Evolutionary conservation across 2,329 filamentous ascomycete species (phyloP), one percentile per base, ranked within the genome.

Genomic region (Cercospora sp.): DNA sequence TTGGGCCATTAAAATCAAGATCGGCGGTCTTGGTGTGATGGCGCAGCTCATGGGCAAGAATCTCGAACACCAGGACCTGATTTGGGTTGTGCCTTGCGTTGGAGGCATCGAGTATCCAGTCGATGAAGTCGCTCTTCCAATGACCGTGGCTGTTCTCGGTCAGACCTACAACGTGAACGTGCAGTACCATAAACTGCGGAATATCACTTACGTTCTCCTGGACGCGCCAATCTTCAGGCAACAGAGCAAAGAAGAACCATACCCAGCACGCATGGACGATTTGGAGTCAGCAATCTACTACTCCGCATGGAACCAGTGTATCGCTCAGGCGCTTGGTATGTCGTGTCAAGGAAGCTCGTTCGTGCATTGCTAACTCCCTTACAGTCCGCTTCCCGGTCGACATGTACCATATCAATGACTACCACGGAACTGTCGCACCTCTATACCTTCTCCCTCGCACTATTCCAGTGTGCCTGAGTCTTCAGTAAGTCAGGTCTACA

Each of bases 1-100:
- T 74, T 90, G 88, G 86, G 82, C 77, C 1, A 88, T 90, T 78
- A 90, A 89, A 78, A 88, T 90, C 78, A 90, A 90, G 78, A 90
- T 90, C 58, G 88, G 88, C 67, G 88, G 88, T 63, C 80, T 90
- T 2, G 88, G 88, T 75, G 88, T 90, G 65, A 90, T 90, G 88
- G 87, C 88, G 20, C 86, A 88, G 71, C 79, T 90, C 2, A 90
- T 90, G 88, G 86, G 86, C 10, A 88, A 88, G 73, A 85, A 87
- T 63, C 83, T 90, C 12, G 81, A 84, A 1, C 87, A 90, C 70
- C 84, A 89, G 71, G 84, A 90, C 74, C 80, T 90, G 1, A 85
- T 90, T 69, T 90, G 79, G 79, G 79, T 81, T 6, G 78, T 81
- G 13, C 79, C 79, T 13, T 80, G 79, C 72, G 87, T 89, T 57